Base-by-base conservation (phyloP, 129 eudicot genomes). In the Flaveria brownii region DNA sequence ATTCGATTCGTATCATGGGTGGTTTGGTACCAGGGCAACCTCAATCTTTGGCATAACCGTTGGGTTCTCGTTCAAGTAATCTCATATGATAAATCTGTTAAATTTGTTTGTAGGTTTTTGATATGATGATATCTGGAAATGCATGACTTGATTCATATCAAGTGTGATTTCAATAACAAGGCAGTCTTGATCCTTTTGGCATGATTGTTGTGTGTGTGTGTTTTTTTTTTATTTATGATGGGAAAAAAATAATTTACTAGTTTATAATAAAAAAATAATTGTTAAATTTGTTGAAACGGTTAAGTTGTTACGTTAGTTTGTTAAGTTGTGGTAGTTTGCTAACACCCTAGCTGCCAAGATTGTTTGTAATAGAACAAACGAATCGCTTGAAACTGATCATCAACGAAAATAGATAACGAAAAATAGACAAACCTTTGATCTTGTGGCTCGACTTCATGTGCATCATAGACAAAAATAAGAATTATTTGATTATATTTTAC, bases 31-130 rank as follows among this genome's bases (percentile, higher is more conserved):
- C 72, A 70, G 82, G 82, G 82, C 82, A 78, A 78, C 77, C 77
- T 78, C 77, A 50, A 71, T 71, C 82, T 78, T 78, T 78, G 82
- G 82, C 82, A 70, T 70, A 78, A 17, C 5, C 56, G 55, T 68
- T 77, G 6, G 8, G 20, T 75, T 47, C 62, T 61, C 25, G 47
- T 15, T 75, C 49, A 45, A 17, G 42, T 45, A 56, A 46, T 60
- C 70, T 57, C 47, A 20, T 14, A 54, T 4, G 26, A 33, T 72
- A 5, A 14, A 39, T 5, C 5, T 4, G 25, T 39, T 74, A 42
- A 46, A 59, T 47, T 63, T 49, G 63, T 75, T 49, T 9, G 28
- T 15, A 13, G 23, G 30, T 62, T 75, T 15, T 2, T 16, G 13
- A 17, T 72, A 36, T 57, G 25, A 56, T 39, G 42, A 42, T 59